A percentile compares a stretch with the other conserved stretches of the same genome.
Evolutionary conservation across 768 basidiomycete genomes (phyloP).

Genomic region (Daedaleopsis sinensis): DNA sequence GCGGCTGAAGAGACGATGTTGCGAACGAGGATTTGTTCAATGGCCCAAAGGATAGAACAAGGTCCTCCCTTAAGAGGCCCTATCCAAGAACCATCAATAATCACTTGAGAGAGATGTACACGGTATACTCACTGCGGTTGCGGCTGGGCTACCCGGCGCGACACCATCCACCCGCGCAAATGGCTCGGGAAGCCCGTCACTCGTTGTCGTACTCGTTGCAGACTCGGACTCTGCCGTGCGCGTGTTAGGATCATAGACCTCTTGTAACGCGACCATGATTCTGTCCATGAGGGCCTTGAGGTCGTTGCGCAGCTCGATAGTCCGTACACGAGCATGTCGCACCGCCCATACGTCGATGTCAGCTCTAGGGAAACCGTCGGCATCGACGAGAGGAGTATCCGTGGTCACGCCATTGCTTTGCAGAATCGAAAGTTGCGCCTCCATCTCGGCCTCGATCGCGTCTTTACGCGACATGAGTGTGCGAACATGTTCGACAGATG

Average conservation of each 20-base stretch:
- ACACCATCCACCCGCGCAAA: constrained; percentile 87
- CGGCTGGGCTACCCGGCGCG: constrained; percentile 80
- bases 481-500: constrained; percentile 58
- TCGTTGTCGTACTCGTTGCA: constrained; percentile 1
- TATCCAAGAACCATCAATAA: constrained; percentile 30
- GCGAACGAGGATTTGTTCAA: constrained; percentile 58
- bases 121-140: constrained; percentile 64
- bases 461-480: constrained; percentile 71
- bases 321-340: constrained; percentile 69
- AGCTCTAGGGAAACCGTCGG: constrained; percentile 86
- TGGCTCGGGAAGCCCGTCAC: constrained; percentile 37
- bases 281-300: constrained; percentile 62
- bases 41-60: constrained; percentile 73
- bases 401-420: constrained; percentile 64
- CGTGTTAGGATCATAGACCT: constrained; percentile 56
- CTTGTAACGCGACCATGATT: constrained; percentile 69
- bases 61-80: constrained; percentile 71
- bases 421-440: constrained; percentile 62
- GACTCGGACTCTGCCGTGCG: constrained; percentile 25
- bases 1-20: constrained; percentile 59
- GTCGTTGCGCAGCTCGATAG: constrained; percentile 86
- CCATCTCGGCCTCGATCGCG: constrained; percentile 72
- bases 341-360: constrained; percentile 87
- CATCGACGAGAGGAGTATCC: constrained; percentile 77
- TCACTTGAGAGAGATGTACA: background rate